These are phyloP conservation scores for Amanita muscaria DNA, from an alignment of 768 basidiomycete species.

Conservation along the genomic window DNA sequence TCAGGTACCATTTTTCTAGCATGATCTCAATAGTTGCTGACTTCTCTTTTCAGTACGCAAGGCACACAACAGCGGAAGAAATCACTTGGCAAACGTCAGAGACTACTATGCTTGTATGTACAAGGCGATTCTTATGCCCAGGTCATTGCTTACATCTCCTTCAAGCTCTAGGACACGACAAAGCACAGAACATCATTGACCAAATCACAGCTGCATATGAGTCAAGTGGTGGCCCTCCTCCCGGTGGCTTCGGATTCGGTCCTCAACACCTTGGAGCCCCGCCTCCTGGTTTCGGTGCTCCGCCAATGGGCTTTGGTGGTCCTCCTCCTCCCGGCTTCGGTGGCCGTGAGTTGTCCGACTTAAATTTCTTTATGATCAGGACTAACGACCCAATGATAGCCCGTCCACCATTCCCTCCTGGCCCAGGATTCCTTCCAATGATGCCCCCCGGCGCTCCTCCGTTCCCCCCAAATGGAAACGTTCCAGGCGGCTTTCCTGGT, in stretches of 20 bases:
- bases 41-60: constrained; percentile 64
- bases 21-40: neutral
- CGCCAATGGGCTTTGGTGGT: constrained; percentile 42
- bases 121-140: neutral
- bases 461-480: constrained; percentile 57
- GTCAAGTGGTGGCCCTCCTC: constrained; percentile 74
- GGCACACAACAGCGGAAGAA: constrained; percentile 96
- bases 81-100: constrained; percentile 92
- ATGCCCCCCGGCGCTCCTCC: constrained; percentile 53
- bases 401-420: constrained; percentile 67
- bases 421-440: constrained; percentile 46
- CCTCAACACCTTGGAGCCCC: constrained; percentile 68
- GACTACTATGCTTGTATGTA: constrained; percentile 92
- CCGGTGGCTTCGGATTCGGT: constrained; percentile 81
- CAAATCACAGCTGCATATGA: constrained; percentile 95
- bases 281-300: constrained; percentile 36
- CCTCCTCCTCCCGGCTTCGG: constrained; percentile 48
- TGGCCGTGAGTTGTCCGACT: constrained; percentile 32
- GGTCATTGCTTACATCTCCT: constrained; percentile 8
- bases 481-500: constrained; percentile 31
- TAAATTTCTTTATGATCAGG: constrained; percentile 8
- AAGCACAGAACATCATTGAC: constrained; percentile 97
- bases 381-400: constrained; percentile 25
- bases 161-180: constrained; percentile 84
- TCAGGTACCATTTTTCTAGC: constrained; percentile 48